A percentile compares a stretch with the other conserved stretches of the same genome.
These are phyloP conservation scores for Cupressus sempervirens DNA, from an alignment of 75 land plant species.

Conservation along the genomic window DNA sequence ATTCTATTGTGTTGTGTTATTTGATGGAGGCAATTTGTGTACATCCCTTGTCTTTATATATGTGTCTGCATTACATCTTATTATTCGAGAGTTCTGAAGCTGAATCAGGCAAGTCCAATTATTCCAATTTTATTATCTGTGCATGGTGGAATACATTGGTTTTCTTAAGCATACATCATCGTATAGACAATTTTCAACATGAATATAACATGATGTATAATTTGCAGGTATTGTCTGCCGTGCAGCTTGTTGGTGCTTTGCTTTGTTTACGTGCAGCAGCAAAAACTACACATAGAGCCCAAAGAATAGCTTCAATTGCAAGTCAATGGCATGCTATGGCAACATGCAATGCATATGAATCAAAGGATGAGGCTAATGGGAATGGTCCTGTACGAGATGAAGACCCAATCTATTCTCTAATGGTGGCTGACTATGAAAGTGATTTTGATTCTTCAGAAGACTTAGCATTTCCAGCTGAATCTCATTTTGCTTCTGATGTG, in stretches of 20 bases:
- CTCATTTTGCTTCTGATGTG: conserved; percentile 41
- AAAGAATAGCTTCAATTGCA: conserved; percentile 66
- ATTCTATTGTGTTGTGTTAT: background rate
- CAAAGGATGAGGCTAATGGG: conserved; percentile 11
- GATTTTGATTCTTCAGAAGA: conserved; percentile 54
- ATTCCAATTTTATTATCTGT: background rate
- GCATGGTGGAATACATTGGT: background rate
- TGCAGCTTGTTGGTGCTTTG: conserved; percentile 66
- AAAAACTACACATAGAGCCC: conserved; percentile 91
- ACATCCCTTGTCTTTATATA: background rate
- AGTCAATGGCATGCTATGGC: conserved; percentile 85
- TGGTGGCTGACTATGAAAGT: conserved; percentile 43
- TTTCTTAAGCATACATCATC: background rate
- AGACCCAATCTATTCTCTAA: conserved; percentile 2
- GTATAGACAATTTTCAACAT: background rate
- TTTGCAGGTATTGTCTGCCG: conserved; percentile 63
- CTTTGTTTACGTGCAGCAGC: conserved; percentile 77
- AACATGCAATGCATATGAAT: conserved; percentile 51
- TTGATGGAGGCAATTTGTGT: background rate
- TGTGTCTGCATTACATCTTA: background rate
- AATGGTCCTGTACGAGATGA: conserved; percentile 21
- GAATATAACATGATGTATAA: background rate
- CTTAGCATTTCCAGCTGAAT: conserved; percentile 18
- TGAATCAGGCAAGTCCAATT: background rate
- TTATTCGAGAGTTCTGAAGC: background rate